Evolutionary conservation across 495 filamentous ascomycete genomes (phyloP), one percentile per base, ranked within the genome.

Genomic region (Amorphotheca resinae): DNA sequence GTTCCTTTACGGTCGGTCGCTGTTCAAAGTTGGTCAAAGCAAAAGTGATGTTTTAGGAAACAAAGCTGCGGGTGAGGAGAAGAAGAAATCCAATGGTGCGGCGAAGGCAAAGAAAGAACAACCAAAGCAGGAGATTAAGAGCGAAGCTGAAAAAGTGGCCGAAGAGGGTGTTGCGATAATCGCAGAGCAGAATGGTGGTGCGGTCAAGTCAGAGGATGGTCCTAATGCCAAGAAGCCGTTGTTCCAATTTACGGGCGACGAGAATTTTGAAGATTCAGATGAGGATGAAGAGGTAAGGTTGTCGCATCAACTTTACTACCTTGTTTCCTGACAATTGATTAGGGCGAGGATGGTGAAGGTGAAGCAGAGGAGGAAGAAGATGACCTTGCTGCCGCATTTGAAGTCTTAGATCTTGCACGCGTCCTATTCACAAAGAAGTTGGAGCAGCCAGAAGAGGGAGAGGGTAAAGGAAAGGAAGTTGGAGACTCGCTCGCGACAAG

Each of bases 11-110:
- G 91, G 93, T 14, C 83, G 88, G 54, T 80, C 83, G 31, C 69
- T 96, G 12, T 95, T 91, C 69, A 83, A 89, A 55, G 82, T 95
- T 44, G 91, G 87, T 15, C 80, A 95, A 51, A 81, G 74, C 61
- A 95, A 91, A 57, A 94, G 85, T 55, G 89, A 95, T 59, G 89
- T 98, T 21, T 70, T 98, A 23, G 91, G 91, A 46, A 80, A 78
- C 7, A 84, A 82, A 55, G 79, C 88, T 0, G 67, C 68, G 1
- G 78, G 55, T 14, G 54, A 83, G 38, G 77, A 69, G 50, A 59
- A 61, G 49, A 67, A 69, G 48, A 46, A 57, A n/a, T 66, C 65
- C 51, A 54, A 58, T 2, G 52, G 38, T n/a, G 39, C 59, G 18
- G 56, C 56, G 30, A 50, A 56, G 20, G 56, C 61, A 51, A 42